These are phyloP conservation scores for Halophytophthora polymorphica DNA, from an alignment of 352 stramenopile genomes.

Conservation along the genomic window DNA sequence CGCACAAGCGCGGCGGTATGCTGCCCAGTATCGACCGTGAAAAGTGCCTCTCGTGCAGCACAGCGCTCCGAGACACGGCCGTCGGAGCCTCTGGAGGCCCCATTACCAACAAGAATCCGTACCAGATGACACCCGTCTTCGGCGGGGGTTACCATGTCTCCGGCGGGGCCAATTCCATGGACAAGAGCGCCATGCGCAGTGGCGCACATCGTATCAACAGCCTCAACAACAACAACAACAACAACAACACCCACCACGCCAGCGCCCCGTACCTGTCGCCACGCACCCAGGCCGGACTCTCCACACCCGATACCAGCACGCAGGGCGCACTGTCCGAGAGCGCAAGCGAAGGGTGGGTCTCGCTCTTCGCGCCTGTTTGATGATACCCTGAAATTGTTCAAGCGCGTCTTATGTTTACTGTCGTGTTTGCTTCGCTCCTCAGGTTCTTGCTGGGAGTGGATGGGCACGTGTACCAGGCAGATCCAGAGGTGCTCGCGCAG, in stretches of 20 bases:
- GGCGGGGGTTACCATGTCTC: slow-evolving; percentile 70
- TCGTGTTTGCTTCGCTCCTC: slow-evolving; percentile 9
- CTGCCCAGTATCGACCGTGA: slow-evolving; percentile 79
- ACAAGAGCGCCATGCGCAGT: slow-evolving; percentile 35
- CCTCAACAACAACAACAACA: slow-evolving; percentile 44
- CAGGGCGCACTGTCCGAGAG: slow-evolving; percentile 42
- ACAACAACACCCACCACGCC: slow-evolving; percentile 40
- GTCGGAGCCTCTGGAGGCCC: slow-evolving; percentile 9
- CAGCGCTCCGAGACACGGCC: slow-evolving; percentile 45
- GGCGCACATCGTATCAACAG: slow-evolving; percentile 10
- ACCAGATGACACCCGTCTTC: slow-evolving; percentile 61
- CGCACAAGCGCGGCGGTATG: slow-evolving; percentile 46
- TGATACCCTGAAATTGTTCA: neutral
- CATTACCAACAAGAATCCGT: slow-evolving; percentile 61
- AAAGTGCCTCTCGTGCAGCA: slow-evolving; percentile 77
- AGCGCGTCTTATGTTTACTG: slow-evolving; percentile 5
- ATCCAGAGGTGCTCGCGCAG: slow-evolving; percentile 55
- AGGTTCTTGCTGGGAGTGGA: slow-evolving; percentile 82
- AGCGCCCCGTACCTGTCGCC: slow-evolving; percentile 35
- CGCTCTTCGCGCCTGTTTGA: neutral
- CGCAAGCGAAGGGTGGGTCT: slow-evolving; percentile 61
- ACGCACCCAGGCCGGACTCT: slow-evolving; percentile 16
- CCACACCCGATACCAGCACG: slow-evolving; percentile 11
- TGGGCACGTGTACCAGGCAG: slow-evolving; percentile 78
- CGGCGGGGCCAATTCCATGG: slow-evolving; percentile 27